Base-by-base conservation (phyloP, 2,329 filamentous ascomycete genomes). In the Botrytis cinerea region DNA sequence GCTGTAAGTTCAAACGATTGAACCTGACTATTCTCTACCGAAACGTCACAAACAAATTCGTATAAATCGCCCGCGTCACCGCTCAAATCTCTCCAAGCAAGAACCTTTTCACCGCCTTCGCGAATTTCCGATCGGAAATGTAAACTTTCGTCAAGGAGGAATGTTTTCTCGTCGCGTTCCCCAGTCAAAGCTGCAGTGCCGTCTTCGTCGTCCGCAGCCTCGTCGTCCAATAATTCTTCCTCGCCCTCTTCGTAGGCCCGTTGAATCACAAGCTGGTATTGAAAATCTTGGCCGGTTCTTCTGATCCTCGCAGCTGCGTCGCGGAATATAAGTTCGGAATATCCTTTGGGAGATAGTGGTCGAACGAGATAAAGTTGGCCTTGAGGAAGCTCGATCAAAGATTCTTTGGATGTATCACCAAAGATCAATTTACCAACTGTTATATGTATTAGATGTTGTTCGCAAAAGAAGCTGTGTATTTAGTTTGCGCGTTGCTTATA, bases 241-340 rank as follows among this genome's bases (percentile, higher is more conserved):
- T 99, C 96, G 73, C 96, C 96, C 84, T 99, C 96, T 81, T 99
- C 96, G 86, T 97, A 99, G 74, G 95, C 95, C 75, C 96, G 90
- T 82, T 99, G 96, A 60, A 98, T 89, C 59, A 98, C 95, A 20
- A 99, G 93, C 82, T 99, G 96, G 82, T 98, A 99, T 80, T 99
- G 95, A 80, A 93, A 98, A 71, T 98, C 94, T 82, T 97, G 95
- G 32, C 93, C 95, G 25, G 96, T 98, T 76, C 93, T 91, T 77
- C 97, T 92, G 80, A 99, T 97, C 76, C 92, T 94, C 71, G 95
- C 94, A 64, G 94, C 93, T 57, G 94, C 92, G 90, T 99, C 96
- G 83, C 96, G 97, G 87, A 98, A 99, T 83, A 99, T 97, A 81
- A 98, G 94, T 83, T 99, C 96, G 1, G 95, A 98, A 82, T 98